Conservation (phyloP, 441 rosid genomes). For the Francoa sonchifolia region DNA sequence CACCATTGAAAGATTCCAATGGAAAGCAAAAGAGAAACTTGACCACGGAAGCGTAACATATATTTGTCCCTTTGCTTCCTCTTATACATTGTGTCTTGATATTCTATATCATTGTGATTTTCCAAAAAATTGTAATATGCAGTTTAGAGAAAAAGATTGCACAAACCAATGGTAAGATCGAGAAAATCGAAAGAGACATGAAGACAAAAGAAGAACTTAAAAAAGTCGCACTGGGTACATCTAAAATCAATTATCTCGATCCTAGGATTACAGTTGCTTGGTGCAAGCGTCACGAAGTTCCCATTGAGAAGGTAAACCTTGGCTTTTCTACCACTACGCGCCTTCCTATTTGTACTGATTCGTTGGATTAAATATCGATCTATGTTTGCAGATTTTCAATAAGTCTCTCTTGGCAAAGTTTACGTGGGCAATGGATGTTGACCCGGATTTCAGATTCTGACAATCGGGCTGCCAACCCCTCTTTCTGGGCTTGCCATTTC, state of each 20-base stretch:
- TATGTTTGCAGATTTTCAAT: constrained; percentile 64
- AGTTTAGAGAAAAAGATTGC: constrained; percentile 70
- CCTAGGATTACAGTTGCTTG: constrained; percentile 98
- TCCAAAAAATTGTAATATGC: constrained; percentile 11
- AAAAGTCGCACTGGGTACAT: constrained; percentile 90
- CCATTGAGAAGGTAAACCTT: constrained; percentile 83
- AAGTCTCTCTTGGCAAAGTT: constrained; percentile 93
- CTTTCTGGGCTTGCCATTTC: constrained; percentile 7
- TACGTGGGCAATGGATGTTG: constrained; percentile 98
- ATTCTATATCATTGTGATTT: constrained; percentile 8
- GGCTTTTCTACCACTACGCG: not conserved
- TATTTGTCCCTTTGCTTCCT: constrained; percentile 4
- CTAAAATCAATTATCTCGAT: constrained; percentile 94
- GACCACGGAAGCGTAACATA: constrained; percentile 72
- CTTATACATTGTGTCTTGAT: not conserved
- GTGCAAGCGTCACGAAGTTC: constrained; percentile 98
- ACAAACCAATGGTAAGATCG: constrained; percentile 56
- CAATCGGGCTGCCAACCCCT: constrained; percentile 6
- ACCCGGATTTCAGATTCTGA: constrained; percentile 95
- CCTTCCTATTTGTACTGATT: not conserved
- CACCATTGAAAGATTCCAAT: constrained; percentile 69
- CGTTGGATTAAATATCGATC: not conserved
- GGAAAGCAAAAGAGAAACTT: constrained; percentile 90
- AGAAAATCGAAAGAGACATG: constrained; percentile 80
- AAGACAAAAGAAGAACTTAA: constrained; percentile 84